These are phyloP conservation scores for Trametes maxima DNA, from an alignment of 768 basidiomycete species.

Conservation along the genomic window DNA sequence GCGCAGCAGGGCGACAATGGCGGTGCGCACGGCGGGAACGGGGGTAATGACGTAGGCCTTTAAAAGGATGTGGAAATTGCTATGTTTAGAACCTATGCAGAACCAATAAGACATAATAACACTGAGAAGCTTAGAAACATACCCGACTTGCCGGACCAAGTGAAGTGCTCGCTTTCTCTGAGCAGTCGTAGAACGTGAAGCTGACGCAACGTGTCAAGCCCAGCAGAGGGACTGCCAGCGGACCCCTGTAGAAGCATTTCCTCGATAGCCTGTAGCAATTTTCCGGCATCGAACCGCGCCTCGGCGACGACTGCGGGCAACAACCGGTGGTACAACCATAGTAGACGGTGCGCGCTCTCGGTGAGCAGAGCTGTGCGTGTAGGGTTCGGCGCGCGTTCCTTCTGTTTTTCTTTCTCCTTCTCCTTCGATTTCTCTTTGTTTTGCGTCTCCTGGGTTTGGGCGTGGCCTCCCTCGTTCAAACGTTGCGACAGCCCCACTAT, in stretches of 20 bases:
- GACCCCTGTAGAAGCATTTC: slow-evolving; percentile 6
- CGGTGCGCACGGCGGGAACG: slow-evolving; percentile 53
- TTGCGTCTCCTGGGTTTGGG: not conserved
- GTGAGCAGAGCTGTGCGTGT: slow-evolving; percentile 63
- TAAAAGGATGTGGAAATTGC: slow-evolving; percentile 74
- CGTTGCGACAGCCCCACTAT: slow-evolving; percentile 74
- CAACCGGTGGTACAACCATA: slow-evolving; percentile 84
- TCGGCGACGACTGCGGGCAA: slow-evolving; percentile 76
- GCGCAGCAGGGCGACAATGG: slow-evolving; percentile 55
- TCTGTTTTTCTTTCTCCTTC: slow-evolving; percentile 7
- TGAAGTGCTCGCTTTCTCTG: slow-evolving; percentile 77
- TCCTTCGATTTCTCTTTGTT: not conserved
- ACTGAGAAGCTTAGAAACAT: slow-evolving; percentile 1
- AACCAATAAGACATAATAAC: not conserved
- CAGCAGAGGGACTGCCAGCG: slow-evolving; percentile 31
- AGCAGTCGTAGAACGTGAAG: slow-evolving; percentile 78
- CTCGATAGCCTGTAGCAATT: slow-evolving; percentile 49
- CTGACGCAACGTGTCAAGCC: slow-evolving; percentile 62
- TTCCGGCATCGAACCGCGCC: slow-evolving; percentile 84
- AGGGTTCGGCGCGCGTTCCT: slow-evolving; percentile 25
- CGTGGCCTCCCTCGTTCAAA: slow-evolving; percentile 15
- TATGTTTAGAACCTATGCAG: slow-evolving; percentile 46
- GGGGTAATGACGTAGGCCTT: slow-evolving; percentile 56
- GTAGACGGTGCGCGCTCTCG: slow-evolving; percentile 77
- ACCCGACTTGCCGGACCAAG: slow-evolving; percentile 78